A percentile compares a stretch with the other conserved stretches of the same genome.
Evolutionary conservation across 2,329 filamentous ascomycete species (phyloP).

Genomic region (Hymenoscyphus repandus): DNA sequence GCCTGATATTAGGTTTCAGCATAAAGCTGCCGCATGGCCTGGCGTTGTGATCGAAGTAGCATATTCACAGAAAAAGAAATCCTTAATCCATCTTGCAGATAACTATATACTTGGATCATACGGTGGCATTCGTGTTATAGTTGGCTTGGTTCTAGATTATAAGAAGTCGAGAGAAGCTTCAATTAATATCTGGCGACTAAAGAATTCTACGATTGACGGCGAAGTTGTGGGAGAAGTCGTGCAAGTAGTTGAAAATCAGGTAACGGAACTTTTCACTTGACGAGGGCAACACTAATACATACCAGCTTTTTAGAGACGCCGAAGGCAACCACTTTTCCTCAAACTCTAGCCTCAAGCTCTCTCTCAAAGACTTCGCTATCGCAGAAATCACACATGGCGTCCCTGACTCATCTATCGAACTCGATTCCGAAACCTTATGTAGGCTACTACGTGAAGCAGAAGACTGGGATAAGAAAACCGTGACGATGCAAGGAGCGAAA

Average conservation of each 20-base stretch:
- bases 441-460: too few species aligned
- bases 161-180: conserved; percentile 20
- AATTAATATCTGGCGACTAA: conserved; percentile 15
- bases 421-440: too few species aligned
- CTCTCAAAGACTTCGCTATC: too few species aligned
- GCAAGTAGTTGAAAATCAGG: conserved; percentile 16
- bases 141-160: conserved; percentile 29
- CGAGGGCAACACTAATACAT: not conserved
- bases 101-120: conserved; percentile 26
- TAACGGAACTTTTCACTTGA: not conserved
- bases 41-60: conserved; percentile 26
- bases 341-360: too few species aligned
- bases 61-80: conserved; percentile 26
- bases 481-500: conserved; percentile 10
- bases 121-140: conserved; percentile 24
- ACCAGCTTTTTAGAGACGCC: conserved; percentile 16
- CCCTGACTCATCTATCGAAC: too few species aligned
- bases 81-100: conserved; percentile 24
- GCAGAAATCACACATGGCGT: too few species aligned
- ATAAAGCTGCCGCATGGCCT: conserved; percentile 18
- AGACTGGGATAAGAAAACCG: not conserved
- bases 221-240: conserved; percentile 13
- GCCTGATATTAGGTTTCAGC: conserved; percentile 17
- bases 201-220: conserved; percentile 6
- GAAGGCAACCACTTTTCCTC: conserved; percentile 7